Evolutionary conservation across 2,329 filamentous ascomycete species (phyloP).

Genomic region (Xylariales sp.): DNA sequence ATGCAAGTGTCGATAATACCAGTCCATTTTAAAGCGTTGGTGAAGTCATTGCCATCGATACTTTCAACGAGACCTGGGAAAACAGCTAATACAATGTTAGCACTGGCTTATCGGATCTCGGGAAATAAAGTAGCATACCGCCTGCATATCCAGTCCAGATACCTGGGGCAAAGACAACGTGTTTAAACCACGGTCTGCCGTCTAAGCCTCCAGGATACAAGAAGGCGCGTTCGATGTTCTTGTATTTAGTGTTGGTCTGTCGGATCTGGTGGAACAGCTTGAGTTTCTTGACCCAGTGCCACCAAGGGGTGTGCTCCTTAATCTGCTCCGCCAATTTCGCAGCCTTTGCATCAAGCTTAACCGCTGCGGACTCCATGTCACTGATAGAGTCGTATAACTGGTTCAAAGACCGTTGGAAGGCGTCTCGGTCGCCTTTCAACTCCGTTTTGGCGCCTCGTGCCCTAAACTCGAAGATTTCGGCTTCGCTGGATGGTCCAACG

Average conservation of each 20-base stretch:
- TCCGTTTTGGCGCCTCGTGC: constrained; percentile 40
- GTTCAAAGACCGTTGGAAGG: constrained; percentile 55
- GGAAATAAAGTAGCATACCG: constrained; percentile 55
- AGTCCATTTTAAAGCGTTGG: constrained; percentile 69
- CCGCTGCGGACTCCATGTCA: constrained; percentile 53
- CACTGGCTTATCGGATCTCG: not conserved
- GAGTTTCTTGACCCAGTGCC: constrained; percentile 77
- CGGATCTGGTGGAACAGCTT: constrained; percentile 72
- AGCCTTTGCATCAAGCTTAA: constrained; percentile 59
- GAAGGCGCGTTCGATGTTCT: constrained; percentile 84
- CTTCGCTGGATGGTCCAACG: constrained; percentile 44
- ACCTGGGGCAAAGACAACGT: constrained; percentile 91
- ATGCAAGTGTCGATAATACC: constrained; percentile 67
- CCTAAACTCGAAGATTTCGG: constrained; percentile 48
- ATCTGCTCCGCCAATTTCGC: constrained; percentile 52
- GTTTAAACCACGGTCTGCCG: constrained; percentile 88
- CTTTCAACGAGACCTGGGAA: constrained; percentile 73
- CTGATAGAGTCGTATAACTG: constrained; percentile 53
- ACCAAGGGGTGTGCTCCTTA: constrained; percentile 75
- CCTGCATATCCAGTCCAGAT: constrained; percentile 92
- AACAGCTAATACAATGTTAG: constrained; percentile 57
- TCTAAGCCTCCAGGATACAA: constrained; percentile 81
- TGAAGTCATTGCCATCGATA: constrained; percentile 69
- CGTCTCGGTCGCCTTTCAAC: constrained; percentile 52
- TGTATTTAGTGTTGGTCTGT: constrained; percentile 82